Base-by-base conservation (phyloP, 2,329 filamentous ascomycete genomes). In the Lasiodiplodia sp. region DNA sequence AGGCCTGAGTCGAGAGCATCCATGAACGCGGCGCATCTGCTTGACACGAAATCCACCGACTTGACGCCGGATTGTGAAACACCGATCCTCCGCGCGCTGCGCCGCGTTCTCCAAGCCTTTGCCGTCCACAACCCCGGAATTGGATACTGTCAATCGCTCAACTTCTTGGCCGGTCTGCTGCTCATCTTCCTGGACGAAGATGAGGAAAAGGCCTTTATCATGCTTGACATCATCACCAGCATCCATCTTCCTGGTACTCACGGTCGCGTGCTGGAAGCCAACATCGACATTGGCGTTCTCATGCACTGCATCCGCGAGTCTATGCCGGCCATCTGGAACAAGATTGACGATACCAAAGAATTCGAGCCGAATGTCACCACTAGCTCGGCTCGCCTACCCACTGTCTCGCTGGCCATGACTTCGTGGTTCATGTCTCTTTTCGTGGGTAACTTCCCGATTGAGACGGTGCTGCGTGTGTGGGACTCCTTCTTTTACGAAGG, bases 401-500 rank as follows among this genome's bases (percentile, higher is more conserved):
- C 95, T 14, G 95, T 98, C 72, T 96, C 93, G 0, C 86, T 98
- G 5, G 96, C 94, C 73, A 93, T 96, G 79, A 97, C 94, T 11
- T 92, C 94, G 4, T 98, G 95, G 95, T 96, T 98, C 79, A 97
- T 98, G 95, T 96, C 92, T 60, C 92, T 96, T 74, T 97, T 96
- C 79, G 96, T 97, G 70, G 94, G 94, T 66, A 97, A 93, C 0
- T 83, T 98, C 21, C 95, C 95, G 2, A 94, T 97, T 70, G 95
- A 98, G 81, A 93, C 91, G 21, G 95, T 94, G 0, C 86, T 97
- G 21, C 91, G 95, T 8, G 93, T 97, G 1, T 98, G 95, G 95
- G 95, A 98, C 74, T 89, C 93, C 1, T 94, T 98, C 77, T 97
- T 97, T 78, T 97, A 96, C 79, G 95, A 98, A 80, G 95, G 95